phyloP scores from a whole-genome alignment of 139 green algal species.

The Chlorella vulgaris region DNA sequence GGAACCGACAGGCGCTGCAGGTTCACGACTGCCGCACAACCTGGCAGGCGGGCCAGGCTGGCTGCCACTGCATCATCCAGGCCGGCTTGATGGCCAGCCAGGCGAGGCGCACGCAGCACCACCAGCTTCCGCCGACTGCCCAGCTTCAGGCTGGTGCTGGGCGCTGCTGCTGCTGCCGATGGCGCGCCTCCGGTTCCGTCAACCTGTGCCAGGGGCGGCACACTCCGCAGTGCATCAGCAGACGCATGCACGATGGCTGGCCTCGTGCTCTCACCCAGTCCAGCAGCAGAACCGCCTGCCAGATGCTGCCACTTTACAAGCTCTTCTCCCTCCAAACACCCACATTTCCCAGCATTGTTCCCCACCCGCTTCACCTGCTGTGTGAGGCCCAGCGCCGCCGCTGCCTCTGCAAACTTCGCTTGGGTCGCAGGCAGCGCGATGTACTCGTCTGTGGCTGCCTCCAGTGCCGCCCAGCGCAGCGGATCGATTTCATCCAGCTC shows the following conservation, averaged over 20 bases:
- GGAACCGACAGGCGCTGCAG: background rate
- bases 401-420: constrained; percentile 55
- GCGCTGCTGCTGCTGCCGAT: background rate
- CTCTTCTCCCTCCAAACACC: too few species aligned
- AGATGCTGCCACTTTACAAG: too few species aligned
- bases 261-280: too few species aligned
- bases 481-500: constrained; percentile 83
- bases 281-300: too few species aligned
- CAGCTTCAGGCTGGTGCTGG: background rate
- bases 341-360: too few species aligned
- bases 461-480: constrained; percentile 60
- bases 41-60: background rate
- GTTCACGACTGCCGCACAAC: background rate
- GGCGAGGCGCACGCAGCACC: constrained; percentile 10
- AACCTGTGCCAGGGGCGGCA: background rate
- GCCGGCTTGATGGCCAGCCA: background rate
- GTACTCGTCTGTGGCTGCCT: constrained; percentile 78
- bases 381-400: constrained; percentile 49
- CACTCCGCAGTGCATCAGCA: too few species aligned
- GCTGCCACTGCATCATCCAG: constrained; percentile 10
- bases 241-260: too few species aligned
- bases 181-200: background rate
- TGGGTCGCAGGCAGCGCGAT: constrained; percentile 51
- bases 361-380: too few species aligned
- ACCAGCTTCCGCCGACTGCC: background rate